A percentile compares a stretch with the other conserved stretches of the same genome.
These are phyloP conservation scores for Lasiodiplodia hormozganensis DNA, from an alignment of 2,329 filamentous ascomycete genomes.

Conservation along the genomic window DNA sequence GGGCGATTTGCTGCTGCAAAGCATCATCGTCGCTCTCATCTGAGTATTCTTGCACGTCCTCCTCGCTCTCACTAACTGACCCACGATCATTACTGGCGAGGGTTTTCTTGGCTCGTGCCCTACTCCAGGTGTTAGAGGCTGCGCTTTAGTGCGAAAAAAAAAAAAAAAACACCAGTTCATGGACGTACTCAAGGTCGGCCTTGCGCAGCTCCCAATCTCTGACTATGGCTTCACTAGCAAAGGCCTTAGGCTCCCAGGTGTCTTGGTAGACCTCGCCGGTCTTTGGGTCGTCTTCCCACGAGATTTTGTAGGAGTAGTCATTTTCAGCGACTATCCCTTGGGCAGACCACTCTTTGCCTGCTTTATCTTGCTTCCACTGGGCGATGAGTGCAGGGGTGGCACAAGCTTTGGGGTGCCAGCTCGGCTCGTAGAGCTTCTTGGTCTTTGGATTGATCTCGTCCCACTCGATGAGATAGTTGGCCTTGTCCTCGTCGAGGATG, in stretches of 20 bases:
- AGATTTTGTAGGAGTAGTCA: neutral
- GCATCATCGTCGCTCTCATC: neutral
- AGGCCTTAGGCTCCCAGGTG: conserved; percentile 9
- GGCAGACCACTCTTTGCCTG: neutral
- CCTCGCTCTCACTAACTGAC: neutral
- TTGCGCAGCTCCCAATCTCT: neutral
- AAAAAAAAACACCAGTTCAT: no score
- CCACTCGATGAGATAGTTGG: conserved; percentile 64
- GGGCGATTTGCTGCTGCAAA: neutral
- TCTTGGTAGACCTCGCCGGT: conserved; percentile 11
- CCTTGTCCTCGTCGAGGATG: conserved; percentile 45
- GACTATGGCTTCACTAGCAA: neutral
- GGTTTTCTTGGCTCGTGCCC: neutral
- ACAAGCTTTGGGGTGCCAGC: conserved; percentile 57
- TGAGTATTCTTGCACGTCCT: neutral
- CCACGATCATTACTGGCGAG: neutral
- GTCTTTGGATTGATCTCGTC: conserved; percentile 55
- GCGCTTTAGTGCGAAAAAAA: neutral
- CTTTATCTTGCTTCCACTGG: conserved; percentile 41
- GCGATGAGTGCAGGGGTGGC: conserved; percentile 43
- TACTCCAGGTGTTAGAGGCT: neutral
- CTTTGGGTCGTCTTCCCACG: conserved; percentile 16
- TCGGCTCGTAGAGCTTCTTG: conserved; percentile 56
- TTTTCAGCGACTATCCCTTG: conserved; percentile 3
- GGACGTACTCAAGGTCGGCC: neutral